Percentiles rank a stretch among this genome's conserved stretches.
These are phyloP conservation scores for Penicillium sp. DNA, from an alignment of 2,329 filamentous ascomycete species.

Conservation along the genomic window DNA sequence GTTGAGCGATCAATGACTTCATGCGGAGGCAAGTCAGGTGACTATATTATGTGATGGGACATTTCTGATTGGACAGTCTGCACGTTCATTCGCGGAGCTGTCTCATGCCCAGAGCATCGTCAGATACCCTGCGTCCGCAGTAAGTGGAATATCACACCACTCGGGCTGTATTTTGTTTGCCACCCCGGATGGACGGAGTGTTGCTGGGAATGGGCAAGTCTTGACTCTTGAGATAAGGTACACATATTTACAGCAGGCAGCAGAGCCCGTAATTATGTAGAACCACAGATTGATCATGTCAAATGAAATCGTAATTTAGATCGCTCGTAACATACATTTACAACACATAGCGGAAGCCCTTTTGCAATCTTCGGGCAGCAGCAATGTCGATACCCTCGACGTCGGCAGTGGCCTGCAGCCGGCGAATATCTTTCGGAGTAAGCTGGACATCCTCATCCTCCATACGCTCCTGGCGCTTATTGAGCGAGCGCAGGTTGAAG, in stretches of 20 bases:
- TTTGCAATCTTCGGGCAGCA: slow-evolving; percentile 50
- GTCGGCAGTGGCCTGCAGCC: slow-evolving; percentile 50
- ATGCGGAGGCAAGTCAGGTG: slow-evolving; percentile 4
- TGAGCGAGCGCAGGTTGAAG: slow-evolving; percentile 44
- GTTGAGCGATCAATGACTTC: slow-evolving; percentile 6
- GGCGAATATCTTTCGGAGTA: slow-evolving; percentile 47
- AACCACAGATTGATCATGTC: background rate
- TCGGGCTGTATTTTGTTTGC: background rate
- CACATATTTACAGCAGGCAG: no score
- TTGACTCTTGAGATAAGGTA: no score
- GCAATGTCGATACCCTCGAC: slow-evolving; percentile 51
- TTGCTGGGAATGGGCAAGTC: no score
- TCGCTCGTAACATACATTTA: slow-evolving; percentile 17
- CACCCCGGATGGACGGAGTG: background rate
- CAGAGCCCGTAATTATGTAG: no score
- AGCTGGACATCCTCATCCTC: slow-evolving; percentile 49
- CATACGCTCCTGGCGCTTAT: slow-evolving; percentile 49
- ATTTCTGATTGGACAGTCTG: background rate
- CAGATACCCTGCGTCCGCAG: no score
- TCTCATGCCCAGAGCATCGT: no score
- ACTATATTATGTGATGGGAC: slow-evolving; percentile 1
- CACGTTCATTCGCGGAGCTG: background rate
- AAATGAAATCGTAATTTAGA: background rate
- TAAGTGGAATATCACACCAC: background rate
- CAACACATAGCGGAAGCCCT: slow-evolving; percentile 53